Conservation (phyloP, 176 grass and related monocot genomes). For the Lolium multiflorum region DNA sequence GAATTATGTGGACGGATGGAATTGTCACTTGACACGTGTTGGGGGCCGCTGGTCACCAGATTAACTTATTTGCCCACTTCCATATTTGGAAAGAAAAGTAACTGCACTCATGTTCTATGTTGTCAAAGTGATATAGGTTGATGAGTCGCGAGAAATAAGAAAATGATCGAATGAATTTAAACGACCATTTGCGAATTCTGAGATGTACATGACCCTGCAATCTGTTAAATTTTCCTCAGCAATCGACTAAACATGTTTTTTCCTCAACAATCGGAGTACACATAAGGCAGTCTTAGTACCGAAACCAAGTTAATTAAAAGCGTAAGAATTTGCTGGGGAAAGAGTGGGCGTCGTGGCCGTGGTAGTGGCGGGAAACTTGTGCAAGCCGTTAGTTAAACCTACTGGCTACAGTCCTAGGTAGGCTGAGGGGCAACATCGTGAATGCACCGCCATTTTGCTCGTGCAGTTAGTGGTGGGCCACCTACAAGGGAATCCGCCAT, state of each 20-base stretch:
- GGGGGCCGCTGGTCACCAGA: too few relatives aligned
- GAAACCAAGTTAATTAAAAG: background rate
- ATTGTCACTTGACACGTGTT: background rate
- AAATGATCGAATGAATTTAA: too few relatives aligned
- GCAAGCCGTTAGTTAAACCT: conserved; percentile 48
- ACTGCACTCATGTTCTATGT: too few relatives aligned
- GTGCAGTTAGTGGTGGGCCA: conserved; percentile 34
- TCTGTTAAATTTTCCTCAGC: too few relatives aligned
- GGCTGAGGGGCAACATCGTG: conserved; percentile 20
- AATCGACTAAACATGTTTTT: too few relatives aligned
- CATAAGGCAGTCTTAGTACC: background rate
- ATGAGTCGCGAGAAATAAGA: too few relatives aligned
- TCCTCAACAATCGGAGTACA: too few relatives aligned
- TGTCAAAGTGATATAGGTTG: too few relatives aligned
- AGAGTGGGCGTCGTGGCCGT: conserved; percentile 41
- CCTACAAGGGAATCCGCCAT: conserved; percentile 32
- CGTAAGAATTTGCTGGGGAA: background rate
- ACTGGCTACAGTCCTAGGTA: conserved; percentile 40
- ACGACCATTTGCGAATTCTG: too few relatives aligned
- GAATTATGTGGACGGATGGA: background rate
- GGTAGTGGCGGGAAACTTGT: conserved; percentile 57
- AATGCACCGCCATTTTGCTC: background rate
- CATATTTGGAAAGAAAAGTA: too few relatives aligned
- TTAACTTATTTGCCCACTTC: too few relatives aligned
- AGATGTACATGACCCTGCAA: too few relatives aligned